Evolutionary conservation across 192 early-diverging fungal genomes (phyloP), one percentile per base, ranked within the genome.

Genomic region (Umbelopsis ramanniana): DNA sequence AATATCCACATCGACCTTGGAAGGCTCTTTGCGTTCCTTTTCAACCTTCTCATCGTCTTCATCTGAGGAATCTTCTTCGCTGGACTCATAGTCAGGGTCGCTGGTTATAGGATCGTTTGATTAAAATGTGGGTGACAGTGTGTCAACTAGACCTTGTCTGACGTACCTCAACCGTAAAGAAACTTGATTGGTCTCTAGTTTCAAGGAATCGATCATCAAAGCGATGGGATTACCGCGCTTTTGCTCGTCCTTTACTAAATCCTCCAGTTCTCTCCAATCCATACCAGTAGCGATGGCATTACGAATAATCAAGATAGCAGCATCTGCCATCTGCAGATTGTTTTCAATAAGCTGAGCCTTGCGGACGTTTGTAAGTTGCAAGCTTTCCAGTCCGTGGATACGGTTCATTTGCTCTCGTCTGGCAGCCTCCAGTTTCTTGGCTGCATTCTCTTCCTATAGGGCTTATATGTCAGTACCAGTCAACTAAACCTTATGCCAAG

Each of bases 231-330:
- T 96, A 3, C 88, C 89, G 24, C 84, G 81, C 22, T 82, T 88
- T 76, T 87, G 86, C 74, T 98, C 95, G 38, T 96, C 93, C 35
- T 84, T 80, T 3, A 99, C 89, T 38, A 97, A 81, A 68, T 96
- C 91, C 57, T 91, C 92, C 7, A 99, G 82, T 78, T 99, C 98
- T 69, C 86, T 84, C 98, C 98, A 99, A 78, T 98, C 97, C 92
- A 98, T 96, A 6, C 95, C 93, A 24, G 88, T 88, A 8, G 94
- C 94, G 8, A 98, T 88, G 33, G 94, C 96, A 74, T 90, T 89
- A 37, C 96, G 88, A 71, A 97, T 91, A 50, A 96, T 91, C 71
- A 87, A 79, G 66, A 99, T 93, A 0, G 95, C 90, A 48, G 91
- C 89, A 68, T 98, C 97, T 1, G 97, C 95, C 73, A 91, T 82